phyloP scores from a whole-genome alignment of 441 rosid species.

The Adansonia grandidieri region DNA sequence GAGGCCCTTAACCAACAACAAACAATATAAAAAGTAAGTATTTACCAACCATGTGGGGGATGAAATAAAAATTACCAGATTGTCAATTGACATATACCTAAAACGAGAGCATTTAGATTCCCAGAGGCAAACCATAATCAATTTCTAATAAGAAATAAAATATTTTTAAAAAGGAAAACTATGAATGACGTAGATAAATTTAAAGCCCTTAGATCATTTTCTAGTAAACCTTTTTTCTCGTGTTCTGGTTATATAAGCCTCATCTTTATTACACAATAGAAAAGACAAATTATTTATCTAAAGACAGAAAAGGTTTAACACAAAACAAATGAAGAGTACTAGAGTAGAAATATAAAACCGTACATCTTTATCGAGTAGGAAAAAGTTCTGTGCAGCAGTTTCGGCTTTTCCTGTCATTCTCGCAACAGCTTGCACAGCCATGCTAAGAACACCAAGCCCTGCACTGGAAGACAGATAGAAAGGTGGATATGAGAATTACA shows the following conservation, averaged over 20 bases:
- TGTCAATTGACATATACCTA: slow-evolving; percentile 13
- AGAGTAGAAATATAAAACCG: not conserved
- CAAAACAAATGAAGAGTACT: slow-evolving; percentile 6
- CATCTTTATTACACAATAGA: slow-evolving; percentile 1
- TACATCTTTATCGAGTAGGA: slow-evolving; percentile 92
- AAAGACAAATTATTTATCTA: not conserved
- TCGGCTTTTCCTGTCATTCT: slow-evolving; percentile 77
- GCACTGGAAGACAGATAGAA: slow-evolving; percentile 64
- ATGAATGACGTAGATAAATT: slow-evolving; percentile 2
- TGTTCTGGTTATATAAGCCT: not conserved
- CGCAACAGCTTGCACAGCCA: slow-evolving; percentile 76
- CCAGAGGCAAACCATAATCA: not conserved
- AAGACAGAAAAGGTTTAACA: slow-evolving; percentile 2
- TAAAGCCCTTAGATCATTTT: not conserved
- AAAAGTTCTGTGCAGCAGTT: slow-evolving; percentile 61
- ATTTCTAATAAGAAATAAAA: not conserved
- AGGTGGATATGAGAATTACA: slow-evolving; percentile 21
- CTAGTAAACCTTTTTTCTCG: not conserved
- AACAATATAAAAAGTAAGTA: not conserved
- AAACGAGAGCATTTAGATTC: slow-evolving; percentile 13
- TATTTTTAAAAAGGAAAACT: not conserved
- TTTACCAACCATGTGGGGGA: not conserved
- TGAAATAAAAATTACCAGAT: slow-evolving; percentile 4
- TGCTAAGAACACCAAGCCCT: slow-evolving; percentile 92
- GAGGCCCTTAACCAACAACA: slow-evolving; percentile 67